Evolutionary conservation across 2,329 filamentous ascomycete species (phyloP), one percentile per base, ranked within the genome.

Genomic region (Ophiocordyceps camponoti-saundersi): DNA sequence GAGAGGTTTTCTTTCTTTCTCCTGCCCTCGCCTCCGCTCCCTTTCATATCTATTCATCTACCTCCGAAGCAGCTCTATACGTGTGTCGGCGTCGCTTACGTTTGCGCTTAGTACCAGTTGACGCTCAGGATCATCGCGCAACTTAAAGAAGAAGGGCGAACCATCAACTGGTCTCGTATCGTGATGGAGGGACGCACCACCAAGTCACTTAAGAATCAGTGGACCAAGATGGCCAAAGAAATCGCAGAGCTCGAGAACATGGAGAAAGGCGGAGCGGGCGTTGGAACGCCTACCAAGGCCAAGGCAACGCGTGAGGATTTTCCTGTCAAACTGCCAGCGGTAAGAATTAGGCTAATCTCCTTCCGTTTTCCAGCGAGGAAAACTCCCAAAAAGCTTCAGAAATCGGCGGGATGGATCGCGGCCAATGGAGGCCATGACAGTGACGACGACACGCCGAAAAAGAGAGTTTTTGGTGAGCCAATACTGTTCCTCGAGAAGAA

Each of bases 141-240:
- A 44, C 46, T 61, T 22, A 60, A 58, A 42, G 53, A 58, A 0
- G 58, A 61, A 3, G 60, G 60, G 3, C 59, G 55, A 13, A 18
- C 52, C 6, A 62, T 66, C 50, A 61, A 63, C 43, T 67, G 64
- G 64, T 48, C 50, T 2, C 51, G 50, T 3, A 53, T 67, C 23
- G 52, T 53, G 22, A 64, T 68, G 56, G 59, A 61, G 0, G 62
- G 60, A 0, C 62, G 65, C 8, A 66, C 63, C 2, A 48, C 53
- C 21, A 68, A 67, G 49, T 62, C 61, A 2, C 50, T 68, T 0
- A 55, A 62, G 50, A 60, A 62, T 41, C 56, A 59, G 47, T 68
- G 64, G 65, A 59, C 58, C 1, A 58, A 55, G 12, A 57, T 67
- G 21, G 57, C 59, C 23, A 65, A 65, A 30, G 52, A 55, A 3